Evolutionary conservation across 768 basidiomycete genomes (phyloP).

Genomic region (Leccinum imitatum): DNA sequence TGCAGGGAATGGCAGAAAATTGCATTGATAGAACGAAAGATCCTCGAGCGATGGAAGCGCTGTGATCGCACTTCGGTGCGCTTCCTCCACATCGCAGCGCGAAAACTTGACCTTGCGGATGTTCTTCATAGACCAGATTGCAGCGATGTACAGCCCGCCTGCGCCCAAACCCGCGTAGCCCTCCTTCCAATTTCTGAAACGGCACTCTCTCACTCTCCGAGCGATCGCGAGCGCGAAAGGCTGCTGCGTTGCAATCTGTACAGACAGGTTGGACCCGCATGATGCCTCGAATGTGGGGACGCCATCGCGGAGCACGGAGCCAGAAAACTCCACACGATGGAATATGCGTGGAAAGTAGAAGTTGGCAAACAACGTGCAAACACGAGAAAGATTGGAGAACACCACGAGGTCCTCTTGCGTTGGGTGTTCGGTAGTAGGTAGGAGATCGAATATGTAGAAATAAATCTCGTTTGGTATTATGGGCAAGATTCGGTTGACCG

Average conservation of each 20-base stretch:
- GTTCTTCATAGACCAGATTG: constrained; percentile 15
- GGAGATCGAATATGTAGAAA: constrained; percentile 25
- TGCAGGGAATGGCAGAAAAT: not conserved
- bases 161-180: not conserved
- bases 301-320: constrained; percentile 11
- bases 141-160: constrained; percentile 1
- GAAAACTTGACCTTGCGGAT: constrained; percentile 16
- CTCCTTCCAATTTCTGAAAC: constrained; percentile 7
- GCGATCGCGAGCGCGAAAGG: not conserved
- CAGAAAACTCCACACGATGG: constrained; percentile 27
- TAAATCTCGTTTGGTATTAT: constrained; percentile 48
- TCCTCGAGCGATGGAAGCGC: constrained; percentile 14
- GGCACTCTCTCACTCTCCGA: not conserved
- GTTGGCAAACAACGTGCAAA: constrained; percentile 45
- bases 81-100: constrained; percentile 5
- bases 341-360: constrained; percentile 42
- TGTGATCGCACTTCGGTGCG: constrained; percentile 19
- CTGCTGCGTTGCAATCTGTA: not conserved
- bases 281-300: not conserved
- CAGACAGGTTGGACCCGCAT: not conserved
- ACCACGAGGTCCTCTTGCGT: constrained; percentile 9
- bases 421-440: constrained; percentile 17
- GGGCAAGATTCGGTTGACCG: constrained; percentile 12
- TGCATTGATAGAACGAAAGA: constrained; percentile 12
- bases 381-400: constrained; percentile 34